A percentile compares a stretch with the other conserved stretches of the same genome.
Conservation (phyloP, 139 green algal species). For the Axilococcus clingmanii region DNA sequence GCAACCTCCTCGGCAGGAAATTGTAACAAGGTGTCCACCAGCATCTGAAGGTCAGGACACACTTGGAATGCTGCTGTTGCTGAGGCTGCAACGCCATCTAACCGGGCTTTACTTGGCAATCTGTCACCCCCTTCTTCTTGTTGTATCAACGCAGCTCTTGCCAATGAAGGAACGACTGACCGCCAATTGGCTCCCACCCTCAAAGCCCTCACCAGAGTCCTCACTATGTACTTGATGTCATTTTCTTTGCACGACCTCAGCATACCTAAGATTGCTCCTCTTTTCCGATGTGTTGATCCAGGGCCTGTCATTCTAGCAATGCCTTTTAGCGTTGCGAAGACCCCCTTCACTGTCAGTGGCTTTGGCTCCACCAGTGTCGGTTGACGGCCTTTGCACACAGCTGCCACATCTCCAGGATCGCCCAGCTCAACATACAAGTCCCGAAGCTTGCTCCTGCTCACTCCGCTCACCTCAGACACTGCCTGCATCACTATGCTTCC, state of each 20-base stretch:
- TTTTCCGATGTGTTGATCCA: constrained; percentile 27
- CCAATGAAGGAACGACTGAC: constrained; percentile 63
- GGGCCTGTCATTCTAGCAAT: constrained; percentile 42
- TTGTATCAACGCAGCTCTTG: constrained; percentile 51
- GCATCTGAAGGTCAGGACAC: constrained; percentile 59
- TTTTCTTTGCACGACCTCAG: constrained; percentile 47
- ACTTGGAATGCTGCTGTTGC: constrained; percentile 63
- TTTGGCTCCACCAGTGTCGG: constrained; percentile 37
- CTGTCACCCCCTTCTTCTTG: neutral
- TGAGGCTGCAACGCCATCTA: constrained; percentile 45
- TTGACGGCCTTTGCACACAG: constrained; percentile 57
- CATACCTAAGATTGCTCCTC: constrained; percentile 44
- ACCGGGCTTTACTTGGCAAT: constrained; percentile 28
- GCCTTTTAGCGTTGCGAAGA: constrained; percentile 40
- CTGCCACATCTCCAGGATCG: constrained; percentile 76
- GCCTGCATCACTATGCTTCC: constrained; percentile 46
- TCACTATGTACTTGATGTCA: constrained; percentile 66
- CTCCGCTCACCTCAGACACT: constrained; percentile 49
- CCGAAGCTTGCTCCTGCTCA: constrained; percentile 34
- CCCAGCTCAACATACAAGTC: constrained; percentile 62
- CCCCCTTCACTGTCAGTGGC: constrained; percentile 53
- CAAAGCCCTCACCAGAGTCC: constrained; percentile 69
- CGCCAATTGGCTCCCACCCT: constrained; percentile 79
- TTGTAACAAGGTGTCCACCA: constrained; percentile 56
- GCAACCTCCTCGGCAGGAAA: constrained; percentile 38